These are phyloP conservation scores for Leucoagaricus sp. DNA, from an alignment of 1,284 basidiomycete species.

Conservation along the genomic window DNA sequence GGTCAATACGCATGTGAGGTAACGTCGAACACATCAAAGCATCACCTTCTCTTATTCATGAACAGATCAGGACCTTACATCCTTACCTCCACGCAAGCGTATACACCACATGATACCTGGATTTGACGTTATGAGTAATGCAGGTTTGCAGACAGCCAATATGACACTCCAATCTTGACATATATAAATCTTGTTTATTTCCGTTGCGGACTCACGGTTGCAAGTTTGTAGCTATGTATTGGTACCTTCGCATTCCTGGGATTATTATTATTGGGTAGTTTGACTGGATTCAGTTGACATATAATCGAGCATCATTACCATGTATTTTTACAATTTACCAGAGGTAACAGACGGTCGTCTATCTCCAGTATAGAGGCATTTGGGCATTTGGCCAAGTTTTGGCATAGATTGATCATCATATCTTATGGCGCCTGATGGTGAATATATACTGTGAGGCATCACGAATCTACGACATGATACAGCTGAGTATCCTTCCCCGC, in stretches of 20 bases:
- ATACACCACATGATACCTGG: constrained; percentile 59
- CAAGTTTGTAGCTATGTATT: constrained; percentile 11
- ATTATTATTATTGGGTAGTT: constrained; percentile 15
- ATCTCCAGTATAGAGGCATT: background rate
- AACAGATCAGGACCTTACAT: constrained; percentile 45
- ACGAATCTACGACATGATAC: background rate
- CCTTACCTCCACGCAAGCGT: constrained; percentile 58
- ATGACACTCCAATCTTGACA: constrained; percentile 45
- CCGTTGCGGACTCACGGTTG: background rate
- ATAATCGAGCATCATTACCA: background rate
- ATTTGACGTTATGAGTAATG: constrained; percentile 48
- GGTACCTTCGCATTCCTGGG: constrained; percentile 11
- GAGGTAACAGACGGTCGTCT: background rate
- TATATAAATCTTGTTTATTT: constrained; percentile 6
- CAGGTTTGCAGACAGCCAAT: constrained; percentile 49
- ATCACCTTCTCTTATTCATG: constrained; percentile 14
- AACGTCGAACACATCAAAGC: constrained; percentile 17
- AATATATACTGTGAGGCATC: background rate
- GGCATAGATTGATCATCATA: background rate
- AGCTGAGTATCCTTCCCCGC: too few species aligned
- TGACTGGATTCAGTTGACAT: constrained; percentile 1
- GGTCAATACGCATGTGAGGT: constrained; percentile 48
- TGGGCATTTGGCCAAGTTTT: background rate
- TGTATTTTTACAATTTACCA: background rate
- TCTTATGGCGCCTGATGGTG: background rate